Percentiles rank a stretch among this genome's conserved stretches.
These are phyloP conservation scores for Adansonia madagascariensis DNA, from an alignment of 441 rosid genomes.

Conservation along the genomic window DNA sequence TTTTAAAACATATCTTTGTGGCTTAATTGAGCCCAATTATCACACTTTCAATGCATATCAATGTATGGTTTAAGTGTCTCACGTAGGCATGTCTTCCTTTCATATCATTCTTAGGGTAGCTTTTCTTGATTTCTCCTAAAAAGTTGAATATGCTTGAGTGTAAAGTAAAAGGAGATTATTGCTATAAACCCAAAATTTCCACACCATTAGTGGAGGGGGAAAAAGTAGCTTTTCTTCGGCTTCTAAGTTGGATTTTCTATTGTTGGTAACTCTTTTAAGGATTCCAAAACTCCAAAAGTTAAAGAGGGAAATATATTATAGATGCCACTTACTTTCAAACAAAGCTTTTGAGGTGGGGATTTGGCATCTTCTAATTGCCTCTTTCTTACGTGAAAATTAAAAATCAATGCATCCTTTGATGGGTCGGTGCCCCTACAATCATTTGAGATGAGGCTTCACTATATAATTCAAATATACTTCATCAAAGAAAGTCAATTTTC, in stretches of 20 bases:
- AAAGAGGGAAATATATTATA: constrained; percentile 21
- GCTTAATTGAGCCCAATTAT: constrained; percentile 37
- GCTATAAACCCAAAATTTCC: constrained; percentile 40
- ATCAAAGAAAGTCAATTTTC: not conserved
- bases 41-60: not conserved
- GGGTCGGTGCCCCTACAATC: constrained; percentile 44
- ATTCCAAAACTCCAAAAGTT: constrained; percentile 38
- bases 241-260: constrained; percentile 40
- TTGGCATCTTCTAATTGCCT: constrained; percentile 44
- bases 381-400: constrained; percentile 1
- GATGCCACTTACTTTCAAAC: constrained; percentile 37
- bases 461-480: not conserved
- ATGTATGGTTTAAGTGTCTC: constrained; percentile 37
- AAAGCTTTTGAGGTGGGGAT: constrained; percentile 46
- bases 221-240: constrained; percentile 38
- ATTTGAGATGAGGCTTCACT: constrained; percentile 5
- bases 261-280: constrained; percentile 41
- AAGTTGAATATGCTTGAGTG: constrained; percentile 49
- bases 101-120: constrained; percentile 32
- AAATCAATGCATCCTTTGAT: constrained; percentile 16
- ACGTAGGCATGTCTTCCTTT: constrained; percentile 42
- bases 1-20: constrained; percentile 37
- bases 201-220: constrained; percentile 34
- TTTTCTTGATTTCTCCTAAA: constrained; percentile 6
- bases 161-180: constrained; percentile 42